Evolutionary conservation across 371 early-diverging fungal species (phyloP), one percentile per base, ranked within the genome.

Genomic region (Lichtheimia ramosa): DNA sequence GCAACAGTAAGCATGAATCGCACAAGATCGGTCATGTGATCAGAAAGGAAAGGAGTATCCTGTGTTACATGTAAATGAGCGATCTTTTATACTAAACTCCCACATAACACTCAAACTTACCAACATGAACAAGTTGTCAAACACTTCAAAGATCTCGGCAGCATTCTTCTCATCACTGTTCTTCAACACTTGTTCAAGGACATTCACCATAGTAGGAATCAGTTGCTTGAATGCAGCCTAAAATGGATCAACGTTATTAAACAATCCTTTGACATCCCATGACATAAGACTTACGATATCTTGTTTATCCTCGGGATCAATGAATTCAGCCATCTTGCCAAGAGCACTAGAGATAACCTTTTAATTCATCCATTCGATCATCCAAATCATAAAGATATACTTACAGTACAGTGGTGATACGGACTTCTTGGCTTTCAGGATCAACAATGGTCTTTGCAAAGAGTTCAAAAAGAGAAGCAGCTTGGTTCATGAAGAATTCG

Each of bases 131-230:
- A 94, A 72, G 14, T 77, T 74, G 62, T 94, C 92, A 57, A 95
- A 89, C 7, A 94, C 91, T 59, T 92, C 95, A 57, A 94, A 91
- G 51, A 92, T 89, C 51, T 86, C 82, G 48, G 77, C 74, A n/a
- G 90, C 87, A 23, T 74, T 83, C 39, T 87, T 87, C 58, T 91
- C 93, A 61, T 94, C 92, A 21, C 73, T 80, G 13, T 79, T 77
- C 48, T 66, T 81, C 34, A 96, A 64, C 62, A 88, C 86, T 48
- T 88, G 83, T 59, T 92, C 87, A 50, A 95, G 78, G 1, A 93
- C 92, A 43, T 77, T 81, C 51, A 93, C 92, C 92, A 96, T 94
- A 43, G 83, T 65, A 12, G 96, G 96, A 34, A 95, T 76, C 55
- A 90, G 78, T 50, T 58, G 51, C 42, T 51, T 54, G 49, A 63